Conservation (phyloP, 257 asterid species). For the Rhazya stricta region DNA sequence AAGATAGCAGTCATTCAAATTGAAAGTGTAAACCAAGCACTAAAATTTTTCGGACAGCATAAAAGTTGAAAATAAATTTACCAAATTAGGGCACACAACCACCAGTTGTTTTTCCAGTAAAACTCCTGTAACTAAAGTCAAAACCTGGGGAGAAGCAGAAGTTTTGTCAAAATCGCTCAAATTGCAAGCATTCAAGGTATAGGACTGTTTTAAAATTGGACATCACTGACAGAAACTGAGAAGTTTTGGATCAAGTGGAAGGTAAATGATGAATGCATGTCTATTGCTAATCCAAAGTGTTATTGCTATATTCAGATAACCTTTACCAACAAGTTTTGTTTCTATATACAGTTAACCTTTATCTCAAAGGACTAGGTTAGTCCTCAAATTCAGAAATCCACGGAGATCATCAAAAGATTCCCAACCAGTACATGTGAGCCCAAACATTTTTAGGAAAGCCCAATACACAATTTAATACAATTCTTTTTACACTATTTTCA, state of each 20-base stretch:
- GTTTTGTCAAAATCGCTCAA: neutral
- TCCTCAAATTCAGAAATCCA: neutral
- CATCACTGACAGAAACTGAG: neutral
- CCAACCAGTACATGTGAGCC: neutral
- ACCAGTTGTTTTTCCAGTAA: conserved; percentile 84
- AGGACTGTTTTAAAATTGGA: neutral
- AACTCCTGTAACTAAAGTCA: conserved; percentile 72
- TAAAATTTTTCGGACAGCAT: conserved; percentile 4
- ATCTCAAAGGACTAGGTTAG: neutral
- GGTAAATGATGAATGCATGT: neutral
- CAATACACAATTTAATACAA: neutral
- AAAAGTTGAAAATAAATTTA: conserved; percentile 21
- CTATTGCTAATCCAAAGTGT: neutral
- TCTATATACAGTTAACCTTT: neutral
- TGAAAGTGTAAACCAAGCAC: conserved; percentile 8
- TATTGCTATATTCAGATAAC: neutral
- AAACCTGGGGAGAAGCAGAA: conserved; percentile 41
- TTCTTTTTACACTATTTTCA: neutral
- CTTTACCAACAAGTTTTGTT: neutral
- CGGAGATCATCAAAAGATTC: neutral
- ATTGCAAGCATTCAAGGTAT: neutral
- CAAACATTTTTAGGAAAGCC: neutral
- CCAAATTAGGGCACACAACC: conserved; percentile 86
- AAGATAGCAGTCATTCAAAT: neutral
- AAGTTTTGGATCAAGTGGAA: neutral